Evolutionary conservation across 2,329 filamentous ascomycete genomes (phyloP), one percentile per base, ranked within the genome.

Genomic region (Cytospora piceicola): DNA sequence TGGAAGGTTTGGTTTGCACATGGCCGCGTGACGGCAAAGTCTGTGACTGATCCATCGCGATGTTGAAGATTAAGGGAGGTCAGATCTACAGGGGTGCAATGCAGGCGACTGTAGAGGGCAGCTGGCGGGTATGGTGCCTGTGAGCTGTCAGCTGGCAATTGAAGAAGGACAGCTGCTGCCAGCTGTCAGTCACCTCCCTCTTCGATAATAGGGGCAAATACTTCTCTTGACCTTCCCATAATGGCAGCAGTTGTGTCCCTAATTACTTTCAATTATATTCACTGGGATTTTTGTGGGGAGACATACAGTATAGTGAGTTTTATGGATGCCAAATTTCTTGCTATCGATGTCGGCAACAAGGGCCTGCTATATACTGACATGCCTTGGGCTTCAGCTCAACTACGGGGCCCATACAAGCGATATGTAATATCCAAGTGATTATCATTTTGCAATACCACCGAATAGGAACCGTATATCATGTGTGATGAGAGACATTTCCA

Each of bases 1-100:
- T 75, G 6, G 76, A 70, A 0, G 78, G 78, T 55, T 78, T 78
- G 30, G 79, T 79, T 24, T 76, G 71, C 20, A 71, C 71, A 61
- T 79, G 77, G 24, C 75, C 76, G 20, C 65, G 67, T 27, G 55
- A 52, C 17, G 67, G 63, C 12, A 60, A 30, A 30, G 32, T 59
- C 27, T 65, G 68, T 58, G 67, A 46, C 30, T 64, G 60, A 39
- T 71, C 67, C 71, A 73, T 73, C 24, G 30, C 34, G 54, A 57
- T 57, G 61, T 51, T 51, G 61, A 39, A 30, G 34, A 29, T 51
- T 51, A 30, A n/a, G 59, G 53, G 61, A 29, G 22, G 29, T 52
- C 34, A 57, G 17, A 53, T 20, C 17, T 24, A 27, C 34, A 32
- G 27, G 42, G 22, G 51, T 27, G 53, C 30, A 34, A 27, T 32